phyloP scores from a whole-genome alignment of 2,329 filamentous ascomycete species.

The Microascus cirrosus region DNA sequence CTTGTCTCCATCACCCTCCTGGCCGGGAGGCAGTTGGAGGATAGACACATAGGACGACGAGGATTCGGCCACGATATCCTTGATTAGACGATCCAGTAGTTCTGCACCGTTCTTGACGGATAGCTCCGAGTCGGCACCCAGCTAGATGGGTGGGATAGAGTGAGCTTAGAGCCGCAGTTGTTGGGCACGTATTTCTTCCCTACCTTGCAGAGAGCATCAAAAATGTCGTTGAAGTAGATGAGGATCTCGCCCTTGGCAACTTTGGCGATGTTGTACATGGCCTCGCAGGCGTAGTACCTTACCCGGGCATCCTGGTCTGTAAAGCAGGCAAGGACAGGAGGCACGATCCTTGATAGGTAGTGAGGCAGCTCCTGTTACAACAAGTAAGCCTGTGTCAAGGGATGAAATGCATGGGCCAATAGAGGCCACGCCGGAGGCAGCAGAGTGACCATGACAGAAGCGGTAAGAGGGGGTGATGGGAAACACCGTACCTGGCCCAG shows the following conservation, averaged over 20 bases:
- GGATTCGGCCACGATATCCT: constrained; percentile 92
- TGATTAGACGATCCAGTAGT: constrained; percentile 84
- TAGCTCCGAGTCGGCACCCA: constrained; percentile 89
- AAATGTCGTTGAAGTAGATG: constrained; percentile 96
- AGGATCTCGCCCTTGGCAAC: constrained; percentile 96
- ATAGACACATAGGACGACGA: constrained; percentile 91
- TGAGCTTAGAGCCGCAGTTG: neutral
- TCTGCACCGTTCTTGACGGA: constrained; percentile 98
- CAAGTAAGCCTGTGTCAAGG: neutral
- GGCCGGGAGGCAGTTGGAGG: constrained; percentile 33
- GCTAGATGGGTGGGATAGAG: constrained; percentile 33
- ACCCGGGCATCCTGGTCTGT: constrained; percentile 96
- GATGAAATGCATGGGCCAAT: neutral
- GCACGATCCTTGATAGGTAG: constrained; percentile 88
- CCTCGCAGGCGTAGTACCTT: constrained; percentile 96
- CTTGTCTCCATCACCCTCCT: constrained; percentile 24
- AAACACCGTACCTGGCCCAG: constrained; percentile 70
- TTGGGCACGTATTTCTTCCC: neutral
- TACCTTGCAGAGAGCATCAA: constrained; percentile 94
- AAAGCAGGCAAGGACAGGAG: constrained; percentile 93
- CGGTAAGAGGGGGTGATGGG: too few species aligned
- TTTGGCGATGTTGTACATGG: constrained; percentile 99
- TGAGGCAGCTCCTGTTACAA: constrained; percentile 66
- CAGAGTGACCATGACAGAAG: neutral
- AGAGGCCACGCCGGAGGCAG: neutral